phyloP scores from a whole-genome alignment of 106 monocot species.

The Dendrobium chrysotoxum region DNA sequence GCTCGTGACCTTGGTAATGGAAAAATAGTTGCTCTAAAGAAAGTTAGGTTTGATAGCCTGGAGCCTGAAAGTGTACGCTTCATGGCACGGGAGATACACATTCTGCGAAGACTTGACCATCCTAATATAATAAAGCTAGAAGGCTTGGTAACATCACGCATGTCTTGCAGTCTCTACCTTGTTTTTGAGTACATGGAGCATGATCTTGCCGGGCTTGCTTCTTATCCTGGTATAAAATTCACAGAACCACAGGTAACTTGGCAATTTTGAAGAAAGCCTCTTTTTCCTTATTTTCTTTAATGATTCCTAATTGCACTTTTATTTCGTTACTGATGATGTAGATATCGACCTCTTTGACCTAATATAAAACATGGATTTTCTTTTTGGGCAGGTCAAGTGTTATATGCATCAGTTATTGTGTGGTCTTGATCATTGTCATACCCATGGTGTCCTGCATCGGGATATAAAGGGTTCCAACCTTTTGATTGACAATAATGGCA shows the following conservation, averaged over 20 bases:
- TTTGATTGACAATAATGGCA: constrained; percentile 52
- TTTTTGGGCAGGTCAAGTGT: constrained; percentile 54
- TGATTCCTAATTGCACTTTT: background rate
- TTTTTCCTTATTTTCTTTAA: background rate
- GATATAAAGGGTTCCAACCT: constrained; percentile 81
- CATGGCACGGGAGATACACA: constrained; percentile 72
- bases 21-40: constrained; percentile 67
- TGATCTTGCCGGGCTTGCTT: constrained; percentile 64
- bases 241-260: constrained; percentile 56
- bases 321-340: background rate
- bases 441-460: constrained; percentile 53
- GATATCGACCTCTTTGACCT: background rate
- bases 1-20: constrained; percentile 66
- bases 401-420: constrained; percentile 60
- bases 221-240: constrained; percentile 55
- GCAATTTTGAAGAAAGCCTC: background rate
- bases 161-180: constrained; percentile 78
- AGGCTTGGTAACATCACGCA: constrained; percentile 63
- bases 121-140: constrained; percentile 68
- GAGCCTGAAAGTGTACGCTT: constrained; percentile 78
- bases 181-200: constrained; percentile 88
- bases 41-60: constrained; percentile 67
- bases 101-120: constrained; percentile 63
- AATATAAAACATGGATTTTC: background rate
- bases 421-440: constrained; percentile 68